Conservation (phyloP, 331 rosid genomes). For the Rhamnella rubrinervis region DNA sequence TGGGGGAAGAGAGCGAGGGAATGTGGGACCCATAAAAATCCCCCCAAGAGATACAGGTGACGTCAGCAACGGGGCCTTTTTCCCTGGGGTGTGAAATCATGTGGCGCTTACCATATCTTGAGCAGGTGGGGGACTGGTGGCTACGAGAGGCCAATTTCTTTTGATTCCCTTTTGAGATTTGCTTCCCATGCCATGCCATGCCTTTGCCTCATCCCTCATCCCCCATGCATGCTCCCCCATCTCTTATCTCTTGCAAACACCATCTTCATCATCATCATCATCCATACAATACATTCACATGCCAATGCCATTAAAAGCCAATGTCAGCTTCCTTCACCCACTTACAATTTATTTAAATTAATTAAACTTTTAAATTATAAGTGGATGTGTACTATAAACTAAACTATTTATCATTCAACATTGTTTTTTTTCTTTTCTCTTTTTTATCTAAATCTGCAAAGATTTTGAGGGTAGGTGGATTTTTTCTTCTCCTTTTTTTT, state of each 20-base stretch:
- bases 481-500: too few relatives aligned
- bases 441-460: too few relatives aligned
- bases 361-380: too few relatives aligned
- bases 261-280: neutral
- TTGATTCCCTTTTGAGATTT: constrained; percentile 76
- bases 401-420: too few relatives aligned
- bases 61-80: constrained; percentile 54
- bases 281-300: constrained; percentile 6
- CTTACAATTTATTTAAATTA: neutral
- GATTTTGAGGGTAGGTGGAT: too few relatives aligned
- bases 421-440: too few relatives aligned
- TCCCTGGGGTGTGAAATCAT: constrained; percentile 51
- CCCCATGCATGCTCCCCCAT: neutral
- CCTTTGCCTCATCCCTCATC: too few relatives aligned
- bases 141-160: constrained; percentile 72
- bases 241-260: constrained; percentile 2
- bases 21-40: constrained; percentile 68
- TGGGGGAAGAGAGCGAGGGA: neutral
- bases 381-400: too few relatives aligned
- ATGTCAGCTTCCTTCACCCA: neutral
- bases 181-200: constrained; percentile 73
- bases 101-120: constrained; percentile 58
- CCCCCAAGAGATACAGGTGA: constrained; percentile 77
- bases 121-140: constrained; percentile 65
- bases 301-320: neutral